Evolutionary conservation across 2,329 filamentous ascomycete species (phyloP), one percentile per base, ranked within the genome.

Genomic region (Claviceps maximensis): DNA sequence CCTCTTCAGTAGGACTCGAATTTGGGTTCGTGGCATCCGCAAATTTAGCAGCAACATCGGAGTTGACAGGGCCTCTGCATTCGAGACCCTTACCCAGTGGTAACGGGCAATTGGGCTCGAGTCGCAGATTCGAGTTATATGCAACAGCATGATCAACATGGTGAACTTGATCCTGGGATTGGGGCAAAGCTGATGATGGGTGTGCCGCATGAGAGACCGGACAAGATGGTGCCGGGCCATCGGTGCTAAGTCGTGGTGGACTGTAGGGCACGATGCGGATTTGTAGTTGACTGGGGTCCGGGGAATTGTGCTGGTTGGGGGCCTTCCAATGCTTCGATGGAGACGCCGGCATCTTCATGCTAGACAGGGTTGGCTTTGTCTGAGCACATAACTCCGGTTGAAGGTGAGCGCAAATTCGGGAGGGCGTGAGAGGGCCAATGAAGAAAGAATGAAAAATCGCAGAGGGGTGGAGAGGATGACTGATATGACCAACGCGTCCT

Each of bases 231-330:
- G 57, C 31, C 6, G 65, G 63, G 23, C 56, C 63, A 54, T 65
- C 67, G 41, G 64, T 63, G 52, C 61, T 65, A 49, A 70, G 56
- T 41, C 66, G 63, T 48, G 67, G 66, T 29, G 68, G 68, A 50
- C 62, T 69, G 54, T 71, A 70, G 13, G 68, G 67, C 33, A 71
- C 68, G 17, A 70, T 53, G n/a, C 68, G 65, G 45, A 71, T 69
- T 53, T 65, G 62, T 4, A 65, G 61, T 52, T 60, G 61, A 51
- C 63, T 63, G 52, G 59, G 42, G 29, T 48, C 27, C 15, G n/a
- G 36, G 36, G 36, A 38, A 5, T n/a, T 8, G 36, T 38, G 36
- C 15, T 38, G 36, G 17, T 38, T n/a, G 15, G 42, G 41, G 23
- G 19, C 27, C 27, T 50, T 50, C 21, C 47, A 36, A 29, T 44